Conservation (phyloP, 805 yeast species). For the Candida cerambycidarum region DNA sequence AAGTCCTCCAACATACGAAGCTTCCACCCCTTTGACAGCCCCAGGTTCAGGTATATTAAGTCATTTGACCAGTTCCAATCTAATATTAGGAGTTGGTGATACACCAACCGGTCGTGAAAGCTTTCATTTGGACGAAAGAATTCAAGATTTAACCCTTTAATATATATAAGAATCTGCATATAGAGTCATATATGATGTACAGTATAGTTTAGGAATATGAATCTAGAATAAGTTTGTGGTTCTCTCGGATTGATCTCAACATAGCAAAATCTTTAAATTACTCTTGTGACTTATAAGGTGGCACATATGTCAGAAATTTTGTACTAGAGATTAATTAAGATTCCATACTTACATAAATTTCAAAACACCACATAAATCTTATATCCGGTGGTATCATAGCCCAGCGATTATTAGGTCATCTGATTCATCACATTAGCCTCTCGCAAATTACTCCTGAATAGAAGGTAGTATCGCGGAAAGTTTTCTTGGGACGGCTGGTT, state of each 20-base stretch:
- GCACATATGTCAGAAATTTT: too few relatives aligned
- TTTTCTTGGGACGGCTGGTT: slow-evolving; percentile 1
- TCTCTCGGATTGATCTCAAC: too few relatives aligned
- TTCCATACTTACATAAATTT: too few relatives aligned
- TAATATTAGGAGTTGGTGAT: slow-evolving; percentile 37
- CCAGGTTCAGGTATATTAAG: slow-evolving; percentile 13
- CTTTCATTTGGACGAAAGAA: slow-evolving; percentile 31
- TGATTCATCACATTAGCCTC: not conserved
- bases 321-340: too few relatives aligned
- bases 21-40: slow-evolving; percentile 18
- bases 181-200: not conserved
- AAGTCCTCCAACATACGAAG: slow-evolving; percentile 79
- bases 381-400: too few relatives aligned
- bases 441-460: not conserved
- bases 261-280: too few relatives aligned
- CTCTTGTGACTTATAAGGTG: too few relatives aligned
- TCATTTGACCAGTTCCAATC: slow-evolving; percentile 11
- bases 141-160: slow-evolving; percentile 32
- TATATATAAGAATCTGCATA: not conserved
- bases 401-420: too few relatives aligned
- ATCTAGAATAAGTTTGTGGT: not conserved
- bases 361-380: too few relatives aligned
- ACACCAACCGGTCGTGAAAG: slow-evolving; percentile 37
- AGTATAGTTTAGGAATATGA: not conserved
- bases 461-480: slow-evolving; percentile 1